These are phyloP conservation scores for Pyricularia sp. DNA, from an alignment of 2,329 filamentous ascomycete species.

Conservation along the genomic window DNA sequence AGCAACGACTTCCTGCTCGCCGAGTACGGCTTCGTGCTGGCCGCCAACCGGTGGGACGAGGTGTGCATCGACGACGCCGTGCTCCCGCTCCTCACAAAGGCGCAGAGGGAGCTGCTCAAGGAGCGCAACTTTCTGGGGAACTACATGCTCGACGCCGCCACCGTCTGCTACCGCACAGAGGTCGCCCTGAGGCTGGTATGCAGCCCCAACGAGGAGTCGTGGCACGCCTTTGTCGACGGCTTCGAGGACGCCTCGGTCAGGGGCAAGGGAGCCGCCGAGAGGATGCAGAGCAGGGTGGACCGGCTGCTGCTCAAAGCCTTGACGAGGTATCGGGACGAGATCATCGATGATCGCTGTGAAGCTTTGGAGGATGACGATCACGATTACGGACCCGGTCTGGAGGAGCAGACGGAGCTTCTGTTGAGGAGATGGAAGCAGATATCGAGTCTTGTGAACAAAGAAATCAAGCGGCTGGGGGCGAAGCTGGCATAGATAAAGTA, in stretches of 20 bases:
- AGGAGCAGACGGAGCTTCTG: background rate
- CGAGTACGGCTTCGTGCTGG: slow-evolving; percentile 49
- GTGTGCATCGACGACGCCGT: slow-evolving; percentile 34
- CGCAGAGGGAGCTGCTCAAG: slow-evolving; percentile 9
- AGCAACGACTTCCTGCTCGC: slow-evolving; percentile 64
- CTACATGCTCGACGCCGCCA: slow-evolving; percentile 16
- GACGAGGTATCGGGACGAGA: slow-evolving; percentile 14
- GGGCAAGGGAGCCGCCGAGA: background rate
- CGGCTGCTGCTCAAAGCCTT: slow-evolving; percentile 69
- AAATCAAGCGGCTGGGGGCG: background rate
- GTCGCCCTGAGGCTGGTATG: slow-evolving; percentile 12
- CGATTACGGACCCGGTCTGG: background rate
- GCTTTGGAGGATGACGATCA: background rate
- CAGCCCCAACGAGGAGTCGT: slow-evolving; percentile 6
- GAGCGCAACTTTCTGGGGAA: slow-evolving; percentile 12
- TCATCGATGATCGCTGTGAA: slow-evolving; percentile 50
- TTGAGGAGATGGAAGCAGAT: slow-evolving; percentile 3
- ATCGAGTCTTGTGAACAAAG: background rate
- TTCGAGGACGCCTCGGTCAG: slow-evolving; percentile 1
- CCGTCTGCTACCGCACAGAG: slow-evolving; percentile 16
- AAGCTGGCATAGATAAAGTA: background rate
- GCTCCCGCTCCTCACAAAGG: slow-evolving; percentile 18
- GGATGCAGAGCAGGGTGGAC: slow-evolving; percentile 35
- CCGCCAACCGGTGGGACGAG: slow-evolving; percentile 39
- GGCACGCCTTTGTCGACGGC: slow-evolving; percentile 10